Base-by-base conservation (phyloP, 139 green algal species). In the Mychonastes homosphaera region DNA sequence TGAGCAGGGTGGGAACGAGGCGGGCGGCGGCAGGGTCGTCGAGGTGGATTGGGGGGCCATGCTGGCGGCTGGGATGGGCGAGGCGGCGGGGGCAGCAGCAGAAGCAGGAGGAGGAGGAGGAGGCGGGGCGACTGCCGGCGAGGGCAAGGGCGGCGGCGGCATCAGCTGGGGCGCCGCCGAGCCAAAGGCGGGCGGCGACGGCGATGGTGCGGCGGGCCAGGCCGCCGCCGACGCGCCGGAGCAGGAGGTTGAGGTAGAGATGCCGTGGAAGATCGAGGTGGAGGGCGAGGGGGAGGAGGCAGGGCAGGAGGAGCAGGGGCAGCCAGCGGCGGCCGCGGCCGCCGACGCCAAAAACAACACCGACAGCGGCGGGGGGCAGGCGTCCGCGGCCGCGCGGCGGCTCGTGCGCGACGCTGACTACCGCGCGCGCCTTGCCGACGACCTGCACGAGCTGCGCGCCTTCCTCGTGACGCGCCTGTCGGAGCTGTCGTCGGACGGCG, bases 371-470 rank as follows among this genome's bases (percentile, higher is more conserved):
- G 28, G 9, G 3, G 30, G 26, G 27, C 34, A 4, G 13, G 2
- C 15, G 8, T 29, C 59, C 28, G 35, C 35, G 47, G 46, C 58
- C 33, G 66, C 56, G 23, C 50, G 27, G 6, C 49, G 63, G 23
- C 38, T 76, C 44, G 53, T 67, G 44, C 48, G 27, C 6, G 63
- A 78, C 33, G 57, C 24, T 0, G 66, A 77, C 0, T 67, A 74
- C 56, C 61, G 68, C 9, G 46, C 40, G 4, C 28, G 45, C 10
- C 63, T 83, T 53, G 15, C 77, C 43, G 75, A 86, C 49, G 79
- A 86, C 52, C 43, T 86, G 16, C 46, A 74, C 23, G 79, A 86
- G 71, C 68, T 83, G 30, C 33, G 56, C 0, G 68, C 79, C 0
- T 86, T 86, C 50, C 50, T 86, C 3, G 2, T 65, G 53, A 39